Evolutionary conservation across 768 basidiomycete species (phyloP).

Genomic region (Omphalotus guepiniiformis): DNA sequence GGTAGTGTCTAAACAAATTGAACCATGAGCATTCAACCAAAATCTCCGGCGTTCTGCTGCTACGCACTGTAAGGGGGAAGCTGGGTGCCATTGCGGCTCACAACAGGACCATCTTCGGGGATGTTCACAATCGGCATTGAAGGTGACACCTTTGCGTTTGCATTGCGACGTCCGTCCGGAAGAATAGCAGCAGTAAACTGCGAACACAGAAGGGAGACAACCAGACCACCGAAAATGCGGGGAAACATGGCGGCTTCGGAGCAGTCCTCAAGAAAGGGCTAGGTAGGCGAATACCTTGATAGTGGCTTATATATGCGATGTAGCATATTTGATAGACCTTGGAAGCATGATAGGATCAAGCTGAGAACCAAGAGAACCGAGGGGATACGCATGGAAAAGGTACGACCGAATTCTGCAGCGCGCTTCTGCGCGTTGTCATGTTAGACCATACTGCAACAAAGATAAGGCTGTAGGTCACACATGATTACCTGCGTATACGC

Average conservation of each 20-base stretch:
- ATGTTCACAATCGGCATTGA: slow-evolving; percentile 1
- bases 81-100: slow-evolving; percentile 19
- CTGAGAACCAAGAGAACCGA: no score
- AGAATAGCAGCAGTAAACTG: neutral
- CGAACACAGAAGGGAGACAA: neutral
- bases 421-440: no score
- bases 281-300: no score
- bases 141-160: neutral
- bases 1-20: slow-evolving; percentile 13
- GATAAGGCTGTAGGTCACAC: no score
- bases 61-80: slow-evolving; percentile 18
- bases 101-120: slow-evolving; percentile 6
- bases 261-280: no score
- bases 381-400: no score
- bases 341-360: no score
- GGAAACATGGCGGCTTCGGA: neutral
- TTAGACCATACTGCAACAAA: no score
- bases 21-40: neutral
- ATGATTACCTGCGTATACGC: no score
- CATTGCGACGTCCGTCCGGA: neutral
- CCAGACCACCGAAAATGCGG: neutral
- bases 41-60: neutral
- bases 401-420: no score
- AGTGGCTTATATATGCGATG: no score
- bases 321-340: no score